phyloP scores from a whole-genome alignment of 225 moss, liverwort and hornwort genomes.

The Straminergon stramineum region DNA sequence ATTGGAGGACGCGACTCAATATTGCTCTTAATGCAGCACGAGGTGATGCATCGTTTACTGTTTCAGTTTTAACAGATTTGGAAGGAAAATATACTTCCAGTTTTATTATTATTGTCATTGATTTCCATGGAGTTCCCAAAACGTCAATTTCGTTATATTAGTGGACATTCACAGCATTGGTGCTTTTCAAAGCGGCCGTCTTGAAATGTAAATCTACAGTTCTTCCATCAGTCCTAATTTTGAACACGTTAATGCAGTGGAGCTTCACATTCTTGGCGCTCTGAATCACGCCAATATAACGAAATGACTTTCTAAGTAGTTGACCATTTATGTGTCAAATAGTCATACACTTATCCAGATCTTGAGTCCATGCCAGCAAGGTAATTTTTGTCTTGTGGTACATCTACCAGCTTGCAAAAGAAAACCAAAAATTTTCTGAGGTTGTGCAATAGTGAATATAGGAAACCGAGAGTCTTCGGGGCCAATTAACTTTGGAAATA shows the following conservation, averaged over 20 bases:
- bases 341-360: not conserved
- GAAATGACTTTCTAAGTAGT: not conserved
- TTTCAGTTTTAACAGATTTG: not conserved
- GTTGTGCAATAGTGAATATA: not conserved
- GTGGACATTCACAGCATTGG: not conserved
- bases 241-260: too few species aligned
- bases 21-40: constrained; percentile 21
- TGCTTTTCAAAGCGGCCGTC: not conserved
- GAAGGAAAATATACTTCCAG: not conserved
- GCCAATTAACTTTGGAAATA: not conserved
- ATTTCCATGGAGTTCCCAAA: not conserved
- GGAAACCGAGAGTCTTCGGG: not conserved
- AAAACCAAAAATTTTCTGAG: not conserved
- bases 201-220: not conserved
- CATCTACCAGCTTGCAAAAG: not conserved
- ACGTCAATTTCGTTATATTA: not conserved
- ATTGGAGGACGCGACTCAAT: constrained; percentile 15
- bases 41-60: not conserved
- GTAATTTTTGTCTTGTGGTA: not conserved
- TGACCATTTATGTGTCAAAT: not conserved
- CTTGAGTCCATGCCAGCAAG: not conserved
- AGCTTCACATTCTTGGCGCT: not conserved
- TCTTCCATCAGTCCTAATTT: not conserved
- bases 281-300: not conserved
- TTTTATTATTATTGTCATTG: not conserved